Evolutionary conservation across 1,284 basidiomycete species (phyloP), one percentile per base, ranked within the genome.

Genomic region (Porodaedalea pini): DNA sequence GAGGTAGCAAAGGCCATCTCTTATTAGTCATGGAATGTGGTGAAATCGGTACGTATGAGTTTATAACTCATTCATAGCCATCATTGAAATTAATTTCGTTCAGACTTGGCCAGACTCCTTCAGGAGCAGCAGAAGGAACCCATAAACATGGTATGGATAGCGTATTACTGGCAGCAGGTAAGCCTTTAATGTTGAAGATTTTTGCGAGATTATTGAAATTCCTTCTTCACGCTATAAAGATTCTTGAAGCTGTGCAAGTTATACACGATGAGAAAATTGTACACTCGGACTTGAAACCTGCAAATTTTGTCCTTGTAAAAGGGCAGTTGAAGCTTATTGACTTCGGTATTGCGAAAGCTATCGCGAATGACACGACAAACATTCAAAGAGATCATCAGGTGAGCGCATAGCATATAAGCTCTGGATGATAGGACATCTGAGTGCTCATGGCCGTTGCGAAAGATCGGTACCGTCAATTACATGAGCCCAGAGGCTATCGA

Each of bases 201-300:
- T 25, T 19, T 47, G 4, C 29, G 39, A 13, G n/a, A 27, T 29
- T 23, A 27, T 58, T 23, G 13, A 29, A n/a, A 53, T 27, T 29
- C 64, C n/a, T 54, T 39, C 23, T 23, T 59, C 39, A 21, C 56
- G 7, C 7, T 21, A 25, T 56, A 23, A 64, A 96, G 93, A 98
- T 98, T 92, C 75, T 98, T 49, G 87, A 96, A 77, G 94, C 94
- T 0, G 94, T 97, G 7, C 90, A 96, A 60, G 88, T 96, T 44
- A 94, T 97, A 49, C 94, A 98, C 67, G 89, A 94, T 61, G 92
- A 95, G 74, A 95, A 94, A 71, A 96, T 98, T 59, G 93, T 98
- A 1, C 94, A 98, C 71, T 95, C 94, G 7, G 94, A 98, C 69
- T 79, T 97, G 52, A 98, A 98, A 70, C 94, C 94, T 2, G 94